These are phyloP conservation scores for Hydnomerulius pinastri DNA, from an alignment of 768 basidiomycete species.

Conservation along the genomic window DNA sequence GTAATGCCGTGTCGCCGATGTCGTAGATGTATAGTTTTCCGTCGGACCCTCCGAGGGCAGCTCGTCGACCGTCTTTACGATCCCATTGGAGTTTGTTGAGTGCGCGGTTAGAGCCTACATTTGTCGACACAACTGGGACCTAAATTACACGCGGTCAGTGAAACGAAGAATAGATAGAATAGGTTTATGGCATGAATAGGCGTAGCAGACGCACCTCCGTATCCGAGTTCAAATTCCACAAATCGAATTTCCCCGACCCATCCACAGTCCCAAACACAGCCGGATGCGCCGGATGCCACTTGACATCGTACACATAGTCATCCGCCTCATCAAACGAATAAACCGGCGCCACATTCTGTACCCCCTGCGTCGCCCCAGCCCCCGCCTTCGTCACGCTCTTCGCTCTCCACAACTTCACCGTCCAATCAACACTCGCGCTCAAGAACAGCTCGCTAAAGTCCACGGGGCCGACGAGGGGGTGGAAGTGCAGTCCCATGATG, in stretches of 20 bases:
- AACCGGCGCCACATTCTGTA: conserved; percentile 79
- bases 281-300: conserved; percentile 97
- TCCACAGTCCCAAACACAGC: conserved; percentile 93
- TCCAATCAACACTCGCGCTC: conserved; percentile 95
- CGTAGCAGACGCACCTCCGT: conserved; percentile 93
- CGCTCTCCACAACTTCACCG: conserved; percentile 94
- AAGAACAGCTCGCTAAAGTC: conserved; percentile 97
- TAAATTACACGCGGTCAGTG: too few species aligned
- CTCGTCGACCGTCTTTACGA: conserved; percentile 86
- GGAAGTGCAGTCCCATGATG: conserved; percentile 93
- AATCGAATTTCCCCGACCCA: conserved; percentile 91
- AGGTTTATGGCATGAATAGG: too few species aligned
- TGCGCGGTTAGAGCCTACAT: conserved; percentile 75
- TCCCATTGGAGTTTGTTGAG: conserved; percentile 98
- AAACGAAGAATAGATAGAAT: too few species aligned
- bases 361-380: conserved; percentile 52
- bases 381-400: conserved; percentile 75
- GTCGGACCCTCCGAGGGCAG: conserved; percentile 88
- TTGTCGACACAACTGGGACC: conserved; percentile 92
- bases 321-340: conserved; percentile 98
- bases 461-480: conserved; percentile 86
- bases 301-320: conserved; percentile 98
- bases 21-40: conserved; percentile 94
- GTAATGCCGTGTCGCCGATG: conserved; percentile 86
- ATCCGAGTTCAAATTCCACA: conserved; percentile 98